Base-by-base conservation (phyloP, 192 early-diverging fungal species). In the Coemansia sp. region DNA sequence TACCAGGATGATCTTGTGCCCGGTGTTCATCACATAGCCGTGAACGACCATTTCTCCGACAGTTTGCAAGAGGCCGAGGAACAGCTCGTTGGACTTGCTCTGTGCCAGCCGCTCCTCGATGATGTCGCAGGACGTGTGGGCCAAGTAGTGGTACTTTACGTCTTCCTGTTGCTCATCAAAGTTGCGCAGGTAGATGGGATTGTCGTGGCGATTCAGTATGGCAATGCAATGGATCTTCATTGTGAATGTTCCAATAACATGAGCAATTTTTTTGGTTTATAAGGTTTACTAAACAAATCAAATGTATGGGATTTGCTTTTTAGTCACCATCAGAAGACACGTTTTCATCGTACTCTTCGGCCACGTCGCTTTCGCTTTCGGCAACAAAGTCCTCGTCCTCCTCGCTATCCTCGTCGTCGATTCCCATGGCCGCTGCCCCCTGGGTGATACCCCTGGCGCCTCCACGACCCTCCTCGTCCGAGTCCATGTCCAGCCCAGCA, bases 321-420 rank as follows among this genome's bases (percentile, higher is more conserved):
- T 72, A 60, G 28, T 51, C 64, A 10, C 51, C 76, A 6, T 40
- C 64, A 1, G 69, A 42, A 3, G 65, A 64, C 61, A 66, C 66
- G n/a, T 89, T 71, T 42, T 87, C 85, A 64, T 91, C 89, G 59
- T 73, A 91, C 54, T 89, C 89, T 64, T 91, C 88, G 6, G 81
- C 82, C 6, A 88, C 84, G 65, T 91, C 89, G 65, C 84, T 87
- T 51, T 86, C 87, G 32, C 82, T 85, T 12, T 67, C 81, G 0
- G 86, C 89, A 3, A 85, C 82, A 80, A 93, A 96, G 77, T 96
- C 93, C 76, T 96, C 93, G 62, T 96, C 93, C 44, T 84, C 83
- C 44, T 84, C 83, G 56, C 82, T 87, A 37, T 83, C 84, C 16
- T 86, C 87, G 36, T 81, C 80, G 23, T 65, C 81, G 12, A 83